Base-by-base conservation (phyloP, 176 grass and related monocot genomes). In the Cymbopogon citratus region DNA sequence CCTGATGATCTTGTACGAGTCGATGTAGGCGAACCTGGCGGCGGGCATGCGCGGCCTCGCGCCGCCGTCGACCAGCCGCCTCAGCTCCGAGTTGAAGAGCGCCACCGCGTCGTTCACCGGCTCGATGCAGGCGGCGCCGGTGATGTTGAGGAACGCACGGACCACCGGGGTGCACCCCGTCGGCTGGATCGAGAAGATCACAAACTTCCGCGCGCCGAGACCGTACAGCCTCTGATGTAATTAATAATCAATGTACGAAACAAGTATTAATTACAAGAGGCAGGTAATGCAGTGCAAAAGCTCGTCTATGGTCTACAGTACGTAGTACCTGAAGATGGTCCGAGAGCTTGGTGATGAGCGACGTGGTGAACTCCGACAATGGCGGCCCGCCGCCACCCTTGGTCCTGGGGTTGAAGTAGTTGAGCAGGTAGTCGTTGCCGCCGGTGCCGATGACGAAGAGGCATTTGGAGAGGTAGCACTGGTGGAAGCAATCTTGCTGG, bases 171-270 rank as follows among this genome's bases (percentile, higher is more conserved):
- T 25, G 69, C 91, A 93, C 23, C 91, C 91, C 7, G 80, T 88
- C 45, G 88, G 77, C 71, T 93, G 91, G 74, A 93, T 82, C 14
- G 91, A 86, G 82, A 93, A 93, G 38, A 93, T 3, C 54, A 88
- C 85, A 12, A 90, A 93, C 77, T 93, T 93, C 69, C 85, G 85
- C 2, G 85, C 91, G 27, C 91, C 91, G 0, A 93, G 70, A 62
- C 35, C 71, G 18, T 93, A 88, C 11, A 90, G 76, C 46, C 74
- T 88, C 91, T 93, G 38, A 9, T 2, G 7, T 10, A 40, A 3
- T 40, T 40, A 36, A 36, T 6, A 36, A 36, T 36, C 4, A 34
- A 34, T 2, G 33, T 36, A 36, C 4, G 3, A 36, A 36, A 6
- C 35, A 36, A 5, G 4, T 1, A 10, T 40, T 40, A 9, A 40